These are phyloP conservation scores for Trypanosoma conorhini DNA, from an alignment of 208 protist species.

Conservation along the genomic window DNA sequence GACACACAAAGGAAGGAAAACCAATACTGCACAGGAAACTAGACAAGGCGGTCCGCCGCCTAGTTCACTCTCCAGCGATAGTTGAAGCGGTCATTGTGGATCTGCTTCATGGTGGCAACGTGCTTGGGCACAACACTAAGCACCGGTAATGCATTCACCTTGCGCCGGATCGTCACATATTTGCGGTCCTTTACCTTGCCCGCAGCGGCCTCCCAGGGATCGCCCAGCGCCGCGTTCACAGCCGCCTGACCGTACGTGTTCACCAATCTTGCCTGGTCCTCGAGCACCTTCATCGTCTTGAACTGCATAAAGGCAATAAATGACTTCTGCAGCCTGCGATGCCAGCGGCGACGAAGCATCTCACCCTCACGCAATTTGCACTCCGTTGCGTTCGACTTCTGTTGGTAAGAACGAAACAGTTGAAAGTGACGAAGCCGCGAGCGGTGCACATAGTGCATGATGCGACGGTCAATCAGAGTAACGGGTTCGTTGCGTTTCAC, in stretches of 20 bases:
- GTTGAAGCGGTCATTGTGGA: conserved; percentile 93
- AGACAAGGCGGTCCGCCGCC: background rate
- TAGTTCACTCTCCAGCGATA: conserved; percentile 89
- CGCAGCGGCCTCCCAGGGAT: conserved; percentile 35
- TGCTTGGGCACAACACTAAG: conserved; percentile 85
- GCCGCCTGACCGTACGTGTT: conserved; percentile 85
- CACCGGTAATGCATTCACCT: conserved; percentile 61
- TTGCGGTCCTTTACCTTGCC: conserved; percentile 42
- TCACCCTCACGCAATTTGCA: conserved; percentile 84
- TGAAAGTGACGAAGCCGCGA: conserved; percentile 84
- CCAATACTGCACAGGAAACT: background rate
- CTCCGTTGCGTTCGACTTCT: conserved; percentile 87
- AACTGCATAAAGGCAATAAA: conserved; percentile 93
- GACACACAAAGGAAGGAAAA: background rate
- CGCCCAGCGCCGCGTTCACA: conserved; percentile 84
- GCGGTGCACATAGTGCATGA: conserved; percentile 90
- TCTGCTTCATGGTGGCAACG: conserved; percentile 91
- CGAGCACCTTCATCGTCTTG: conserved; percentile 90
- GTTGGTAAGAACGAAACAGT: conserved; percentile 89
- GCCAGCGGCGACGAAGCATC: conserved; percentile 85
- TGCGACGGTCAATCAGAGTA: conserved; percentile 76
- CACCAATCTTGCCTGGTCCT: conserved; percentile 86
- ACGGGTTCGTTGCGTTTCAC: conserved; percentile 69
- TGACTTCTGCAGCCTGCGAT: conserved; percentile 81
- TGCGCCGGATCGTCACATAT: conserved; percentile 49